phyloP scores from a whole-genome alignment of 2,329 filamentous ascomycete species.

The Pseudocercospora musae region DNA sequence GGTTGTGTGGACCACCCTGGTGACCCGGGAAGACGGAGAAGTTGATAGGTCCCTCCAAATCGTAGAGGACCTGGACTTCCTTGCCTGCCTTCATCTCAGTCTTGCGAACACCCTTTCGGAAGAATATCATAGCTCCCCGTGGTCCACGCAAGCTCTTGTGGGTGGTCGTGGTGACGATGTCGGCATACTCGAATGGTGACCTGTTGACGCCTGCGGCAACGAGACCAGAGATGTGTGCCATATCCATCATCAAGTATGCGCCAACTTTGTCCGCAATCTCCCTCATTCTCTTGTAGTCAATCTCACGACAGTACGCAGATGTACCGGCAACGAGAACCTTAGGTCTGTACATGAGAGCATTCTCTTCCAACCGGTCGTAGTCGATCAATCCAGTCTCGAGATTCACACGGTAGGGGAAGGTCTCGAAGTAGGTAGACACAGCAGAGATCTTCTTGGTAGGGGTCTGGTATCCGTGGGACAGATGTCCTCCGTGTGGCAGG shows the following conservation, averaged over 20 bases:
- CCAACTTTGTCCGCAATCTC: conserved; percentile 91
- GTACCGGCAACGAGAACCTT: conserved; percentile 96
- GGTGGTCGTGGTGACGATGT: conserved; percentile 96
- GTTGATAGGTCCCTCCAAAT: conserved; percentile 95
- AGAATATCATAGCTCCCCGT: conserved; percentile 99
- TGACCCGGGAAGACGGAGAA: conserved; percentile 98
- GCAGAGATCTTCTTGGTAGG: conserved; percentile 81
- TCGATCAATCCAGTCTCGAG: conserved; percentile 92
- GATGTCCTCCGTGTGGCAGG: conserved; percentile 90
- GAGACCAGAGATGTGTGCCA: conserved; percentile 97
- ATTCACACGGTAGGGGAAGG: conserved; percentile 90
- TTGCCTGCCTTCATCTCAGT: conserved; percentile 89
- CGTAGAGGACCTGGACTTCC: conserved; percentile 69
- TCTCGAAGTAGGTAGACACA: conserved; percentile 98
- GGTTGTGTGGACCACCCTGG: conserved; percentile 98
- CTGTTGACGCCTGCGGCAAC: conserved; percentile 91
- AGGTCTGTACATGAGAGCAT: conserved; percentile 86
- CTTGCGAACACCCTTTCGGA: conserved; percentile 91
- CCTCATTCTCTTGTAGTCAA: conserved; percentile 95
- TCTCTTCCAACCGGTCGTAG: conserved; percentile 88
- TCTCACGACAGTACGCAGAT: conserved; percentile 95
- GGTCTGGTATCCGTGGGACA: conserved; percentile 96
- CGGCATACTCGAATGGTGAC: conserved; percentile 86
- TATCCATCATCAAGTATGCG: conserved; percentile 85
- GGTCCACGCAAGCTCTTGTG: conserved; percentile 98